Base-by-base conservation (phyloP, 1,139 yeast species). In the Yamadazyma dushanensis region DNA sequence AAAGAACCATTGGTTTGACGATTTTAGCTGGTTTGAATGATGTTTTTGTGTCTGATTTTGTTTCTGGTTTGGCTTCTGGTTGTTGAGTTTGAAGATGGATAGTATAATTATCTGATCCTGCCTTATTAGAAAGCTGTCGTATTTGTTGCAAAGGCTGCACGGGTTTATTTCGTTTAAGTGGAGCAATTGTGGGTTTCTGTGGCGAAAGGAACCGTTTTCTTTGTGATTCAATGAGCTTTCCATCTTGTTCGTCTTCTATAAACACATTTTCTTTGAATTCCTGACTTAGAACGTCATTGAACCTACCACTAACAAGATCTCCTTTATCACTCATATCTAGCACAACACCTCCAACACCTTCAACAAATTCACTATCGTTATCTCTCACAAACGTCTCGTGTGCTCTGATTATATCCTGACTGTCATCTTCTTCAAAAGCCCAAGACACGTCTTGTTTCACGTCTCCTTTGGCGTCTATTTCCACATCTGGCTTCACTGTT, bases 1-100 rank as follows among this genome's bases (percentile, higher is more conserved):
- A 68, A 8, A 70, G 53, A 9, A 36, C 33, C 13, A 39, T 14
- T 5, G 43, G 43, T 16, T 39, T 39, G 14, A 39, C 43, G 3
- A 21, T 7, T 29, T 39, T 39, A 7, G 31, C 30, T 9, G 37
- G 41, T 20, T 31, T 33, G n/a, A 35, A 27, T 2, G 23, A 23
- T n/a, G n/a, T n/a, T n/a, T n/a, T n/a, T n/a, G n/a, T n/a, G n/a
- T n/a, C n/a, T n/a, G n/a, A n/a, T n/a, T n/a, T 11, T n/a, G 16
- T 20, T 20, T 18, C 19, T 14, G 4, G 8, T 11, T 23, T 22
- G n/a, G 26, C 17, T 18, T 10, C 19, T 5, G 26, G 32, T 1
- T 26, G 32, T 22, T 41, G 44, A 6, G 44, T 41, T 32, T 41
- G 44, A 8, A 41, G 30, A 2, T 34, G 15, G 11, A 41, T 32